These are phyloP conservation scores for Trichoderma brevicompactum DNA, from an alignment of 2,329 filamentous ascomycete genomes.

Conservation along the genomic window DNA sequence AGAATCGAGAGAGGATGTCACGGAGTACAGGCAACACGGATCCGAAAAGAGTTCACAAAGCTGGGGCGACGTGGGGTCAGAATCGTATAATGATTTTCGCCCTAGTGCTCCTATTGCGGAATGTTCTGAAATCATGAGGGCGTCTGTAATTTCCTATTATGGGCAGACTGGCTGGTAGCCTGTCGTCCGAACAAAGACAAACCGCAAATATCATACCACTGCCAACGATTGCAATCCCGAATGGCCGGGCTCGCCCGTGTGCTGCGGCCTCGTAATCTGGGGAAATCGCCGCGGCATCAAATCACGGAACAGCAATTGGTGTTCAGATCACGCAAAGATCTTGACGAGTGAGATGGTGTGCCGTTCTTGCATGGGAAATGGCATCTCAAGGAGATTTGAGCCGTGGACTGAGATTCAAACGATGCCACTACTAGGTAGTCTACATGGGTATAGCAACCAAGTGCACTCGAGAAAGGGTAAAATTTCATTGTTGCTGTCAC, in stretches of 20 bases:
- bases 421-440: background rate
- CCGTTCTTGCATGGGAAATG: background rate
- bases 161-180: background rate
- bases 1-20: background rate
- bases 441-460: background rate
- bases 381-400: background rate
- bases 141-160: slow-evolving; percentile 16
- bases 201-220: slow-evolving; percentile 13
- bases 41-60: background rate
- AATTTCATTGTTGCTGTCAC: background rate
- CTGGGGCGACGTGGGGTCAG: background rate
- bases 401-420: background rate
- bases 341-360: background rate
- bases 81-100: background rate
- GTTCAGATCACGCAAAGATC: background rate
- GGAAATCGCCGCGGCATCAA: background rate
- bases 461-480: background rate
- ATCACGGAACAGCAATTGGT: background rate
- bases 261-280: background rate
- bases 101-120: background rate
- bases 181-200: background rate
- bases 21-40: background rate
- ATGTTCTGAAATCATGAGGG: background rate
- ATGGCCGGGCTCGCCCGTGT: background rate
- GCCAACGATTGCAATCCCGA: background rate